Conservation (phyloP, 2,329 filamentous ascomycete genomes). For the Colletotrichum trifolii region DNA sequence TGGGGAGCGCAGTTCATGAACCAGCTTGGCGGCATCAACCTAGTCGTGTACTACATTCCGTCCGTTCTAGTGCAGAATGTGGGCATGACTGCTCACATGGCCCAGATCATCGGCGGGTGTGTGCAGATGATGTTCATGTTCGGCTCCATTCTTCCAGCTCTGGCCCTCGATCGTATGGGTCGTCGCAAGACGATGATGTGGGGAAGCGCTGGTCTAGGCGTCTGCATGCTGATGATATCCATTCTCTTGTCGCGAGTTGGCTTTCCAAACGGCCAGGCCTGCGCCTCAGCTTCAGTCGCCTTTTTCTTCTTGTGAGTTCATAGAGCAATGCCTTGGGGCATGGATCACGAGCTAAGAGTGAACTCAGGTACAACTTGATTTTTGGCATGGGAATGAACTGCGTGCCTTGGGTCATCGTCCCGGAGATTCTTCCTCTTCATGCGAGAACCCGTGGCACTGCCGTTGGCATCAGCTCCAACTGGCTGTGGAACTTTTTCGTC, state of each 20-base stretch:
- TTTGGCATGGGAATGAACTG: conserved; percentile 43
- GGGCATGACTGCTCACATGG: conserved; percentile 43
- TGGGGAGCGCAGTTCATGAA: conserved; percentile 62
- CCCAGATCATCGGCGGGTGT: conserved; percentile 49
- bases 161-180: conserved; percentile 50
- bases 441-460: conserved; percentile 47
- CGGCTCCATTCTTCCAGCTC: conserved; percentile 47
- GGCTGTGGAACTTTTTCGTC: conserved; percentile 50
- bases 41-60: conserved; percentile 52
- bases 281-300: conserved; percentile 45
- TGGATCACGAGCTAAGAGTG: neutral
- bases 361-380: conserved; percentile 44
- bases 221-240: conserved; percentile 52
- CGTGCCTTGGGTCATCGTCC: conserved; percentile 51
- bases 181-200: conserved; percentile 57
- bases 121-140: conserved; percentile 53
- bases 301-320: conserved; percentile 49
- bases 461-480: conserved; percentile 49
- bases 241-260: conserved; percentile 42
- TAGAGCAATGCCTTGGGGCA: neutral
- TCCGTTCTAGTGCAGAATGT: conserved; percentile 48
- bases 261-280: conserved; percentile 34
- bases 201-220: conserved; percentile 46
- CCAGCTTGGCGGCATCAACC: conserved; percentile 60
- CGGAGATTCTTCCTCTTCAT: conserved; percentile 49